Evolutionary conservation across 805 yeast species (phyloP).

Genomic region (Nakazawaea populi): DNA sequence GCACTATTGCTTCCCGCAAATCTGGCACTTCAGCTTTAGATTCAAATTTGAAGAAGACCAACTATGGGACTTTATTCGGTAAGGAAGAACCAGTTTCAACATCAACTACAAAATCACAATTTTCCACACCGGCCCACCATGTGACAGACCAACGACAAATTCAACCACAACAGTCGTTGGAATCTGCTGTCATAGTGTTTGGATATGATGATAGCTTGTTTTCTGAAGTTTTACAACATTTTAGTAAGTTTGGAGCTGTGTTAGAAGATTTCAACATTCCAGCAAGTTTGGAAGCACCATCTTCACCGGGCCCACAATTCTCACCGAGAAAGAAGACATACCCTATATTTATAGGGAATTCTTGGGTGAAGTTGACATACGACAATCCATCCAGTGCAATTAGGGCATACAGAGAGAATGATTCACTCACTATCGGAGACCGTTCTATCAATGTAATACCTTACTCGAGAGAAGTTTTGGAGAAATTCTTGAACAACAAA

Average conservation of each 20-base stretch:
- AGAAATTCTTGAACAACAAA: constrained; percentile 45
- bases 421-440: constrained; percentile 41
- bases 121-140: not conserved
- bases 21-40: not conserved
- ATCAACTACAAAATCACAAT: not conserved
- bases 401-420: constrained; percentile 79
- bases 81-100: not conserved
- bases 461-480: constrained; percentile 54
- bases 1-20: constrained; percentile 15
- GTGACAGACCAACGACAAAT: not conserved
- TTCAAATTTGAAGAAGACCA: not conserved
- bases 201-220: constrained; percentile 84
- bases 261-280: constrained; percentile 59
- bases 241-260: constrained; percentile 73
- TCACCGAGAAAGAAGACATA: constrained; percentile 21
- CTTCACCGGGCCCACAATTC: constrained; percentile 10
- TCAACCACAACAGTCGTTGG: constrained; percentile 20
- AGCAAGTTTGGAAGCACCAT: not conserved
- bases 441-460: constrained; percentile 44
- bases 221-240: constrained; percentile 60
- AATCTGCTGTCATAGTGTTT: constrained; percentile 72
- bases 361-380: constrained; percentile 90
- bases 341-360: constrained; percentile 79
- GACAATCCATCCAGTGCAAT: constrained; percentile 68
- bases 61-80: constrained; percentile 5